Conservation (phyloP, 768 basidiomycete genomes). For the Boletus huronensis region DNA sequence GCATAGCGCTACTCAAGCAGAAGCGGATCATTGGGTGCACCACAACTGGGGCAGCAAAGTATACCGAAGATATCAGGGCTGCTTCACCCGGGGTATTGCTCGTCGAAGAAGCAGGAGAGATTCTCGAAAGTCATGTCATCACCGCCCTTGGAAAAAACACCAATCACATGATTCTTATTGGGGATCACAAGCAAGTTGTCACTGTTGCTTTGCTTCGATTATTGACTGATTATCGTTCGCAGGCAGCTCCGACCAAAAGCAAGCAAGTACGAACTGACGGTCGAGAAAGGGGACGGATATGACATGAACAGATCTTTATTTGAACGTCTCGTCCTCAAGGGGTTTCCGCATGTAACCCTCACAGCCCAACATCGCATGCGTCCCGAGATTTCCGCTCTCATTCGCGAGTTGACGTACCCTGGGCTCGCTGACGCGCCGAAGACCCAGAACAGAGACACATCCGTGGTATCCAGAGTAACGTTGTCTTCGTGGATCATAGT, state of each 20-base stretch:
- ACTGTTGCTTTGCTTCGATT: not conserved
- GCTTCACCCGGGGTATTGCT: slow-evolving; percentile 51
- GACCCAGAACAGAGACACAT: slow-evolving; percentile 51
- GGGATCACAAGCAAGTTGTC: slow-evolving; percentile 66
- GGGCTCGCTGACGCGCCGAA: slow-evolving; percentile 52
- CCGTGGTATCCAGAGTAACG: slow-evolving; percentile 52
- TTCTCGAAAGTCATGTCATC: slow-evolving; percentile 63
- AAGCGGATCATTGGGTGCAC: slow-evolving; percentile 66
- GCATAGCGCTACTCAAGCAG: slow-evolving; percentile 32
- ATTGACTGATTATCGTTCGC: not conserved
- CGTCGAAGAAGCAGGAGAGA: slow-evolving; percentile 74
- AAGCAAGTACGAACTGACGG: slow-evolving; percentile 58
- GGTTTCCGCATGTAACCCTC: slow-evolving; percentile 59
- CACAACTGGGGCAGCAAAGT: slow-evolving; percentile 68
- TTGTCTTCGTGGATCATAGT: slow-evolving; percentile 59
- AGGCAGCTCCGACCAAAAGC: slow-evolving; percentile 75
- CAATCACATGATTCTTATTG: slow-evolving; percentile 60
- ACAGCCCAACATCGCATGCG: slow-evolving; percentile 67
- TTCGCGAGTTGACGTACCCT: slow-evolving; percentile 63
- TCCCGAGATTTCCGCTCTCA: slow-evolving; percentile 63
- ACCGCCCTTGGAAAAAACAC: slow-evolving; percentile 49
- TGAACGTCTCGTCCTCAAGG: slow-evolving; percentile 60
- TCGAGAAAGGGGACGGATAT: slow-evolving; percentile 65
- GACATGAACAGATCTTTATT: slow-evolving; percentile 68
- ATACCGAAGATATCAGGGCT: slow-evolving; percentile 42